Evolutionary conservation across 2,329 filamentous ascomycete genomes (phyloP).

Genomic region (Periconia sp.): DNA sequence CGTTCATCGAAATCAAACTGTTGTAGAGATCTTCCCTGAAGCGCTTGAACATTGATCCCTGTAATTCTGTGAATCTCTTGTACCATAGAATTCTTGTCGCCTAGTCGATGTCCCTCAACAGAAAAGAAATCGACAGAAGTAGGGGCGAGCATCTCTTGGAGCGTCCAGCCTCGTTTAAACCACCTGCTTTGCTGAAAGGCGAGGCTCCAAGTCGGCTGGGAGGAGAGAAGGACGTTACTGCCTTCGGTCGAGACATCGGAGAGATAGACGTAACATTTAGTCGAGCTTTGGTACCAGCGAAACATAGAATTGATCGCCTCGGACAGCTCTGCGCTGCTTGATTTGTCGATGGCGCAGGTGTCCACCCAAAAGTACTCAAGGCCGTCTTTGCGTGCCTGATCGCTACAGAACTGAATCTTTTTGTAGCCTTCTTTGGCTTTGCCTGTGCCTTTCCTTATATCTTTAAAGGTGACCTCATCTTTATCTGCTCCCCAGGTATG

Average conservation of each 20-base stretch:
- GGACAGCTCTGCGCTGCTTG: too few relatives aligned
- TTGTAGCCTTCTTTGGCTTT: conserved; percentile 2
- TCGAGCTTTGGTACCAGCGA: too few relatives aligned
- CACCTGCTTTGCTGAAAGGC: not conserved
- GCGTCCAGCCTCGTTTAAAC: too few relatives aligned
- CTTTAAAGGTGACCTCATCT: not conserved
- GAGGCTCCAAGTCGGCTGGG: not conserved
- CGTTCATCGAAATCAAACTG: too few relatives aligned
- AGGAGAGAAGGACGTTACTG: too few relatives aligned
- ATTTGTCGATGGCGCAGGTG: not conserved
- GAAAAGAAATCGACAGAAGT: conserved; percentile 8
- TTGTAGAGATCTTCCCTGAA: too few relatives aligned
- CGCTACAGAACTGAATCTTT: conserved; percentile 2
- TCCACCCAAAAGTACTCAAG: conserved; percentile 7
- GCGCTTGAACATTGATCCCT: too few relatives aligned
- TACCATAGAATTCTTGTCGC: conserved; percentile 3
- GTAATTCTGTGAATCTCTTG: too few relatives aligned
- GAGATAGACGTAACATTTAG: too few relatives aligned
- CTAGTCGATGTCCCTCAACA: conserved; percentile 1
- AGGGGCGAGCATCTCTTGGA: not conserved
- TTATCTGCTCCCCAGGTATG: not conserved
- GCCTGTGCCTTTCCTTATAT: not conserved
- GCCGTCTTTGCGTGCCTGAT: conserved; percentile 1
- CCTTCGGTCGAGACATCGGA: too few relatives aligned
- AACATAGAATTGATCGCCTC: too few relatives aligned